Conservation (phyloP, 345 rosid genomes). For the Dovyalis caffra region DNA sequence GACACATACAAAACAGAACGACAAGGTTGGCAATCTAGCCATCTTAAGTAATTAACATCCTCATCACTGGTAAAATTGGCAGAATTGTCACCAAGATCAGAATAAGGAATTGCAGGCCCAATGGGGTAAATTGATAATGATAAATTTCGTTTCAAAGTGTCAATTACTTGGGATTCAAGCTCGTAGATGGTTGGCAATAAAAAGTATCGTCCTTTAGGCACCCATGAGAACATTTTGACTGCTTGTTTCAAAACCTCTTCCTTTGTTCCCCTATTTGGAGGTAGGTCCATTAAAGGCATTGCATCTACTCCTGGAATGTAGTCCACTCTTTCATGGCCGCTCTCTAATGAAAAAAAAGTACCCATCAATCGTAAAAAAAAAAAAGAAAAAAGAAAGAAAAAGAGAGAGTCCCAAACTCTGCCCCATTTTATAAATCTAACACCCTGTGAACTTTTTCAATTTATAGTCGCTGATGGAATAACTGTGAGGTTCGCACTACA, state of each 20-base stretch:
- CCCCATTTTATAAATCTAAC: no score
- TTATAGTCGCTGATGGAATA: no score
- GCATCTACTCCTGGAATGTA: slow-evolving; percentile 4
- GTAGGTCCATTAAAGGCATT: neutral
- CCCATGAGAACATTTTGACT: neutral
- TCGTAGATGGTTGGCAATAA: slow-evolving; percentile 6
- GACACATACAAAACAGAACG: slow-evolving; percentile 13
- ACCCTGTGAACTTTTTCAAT: no score
- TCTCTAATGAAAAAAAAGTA: neutral
- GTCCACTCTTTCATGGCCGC: slow-evolving; percentile 1
- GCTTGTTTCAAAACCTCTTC: neutral
- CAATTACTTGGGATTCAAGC: slow-evolving; percentile 6
- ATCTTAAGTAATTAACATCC: neutral
- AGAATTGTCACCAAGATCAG: neutral
- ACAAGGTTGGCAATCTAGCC: slow-evolving; percentile 13
- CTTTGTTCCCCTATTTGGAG: neutral
- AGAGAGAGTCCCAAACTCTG: no score
- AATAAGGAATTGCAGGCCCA: slow-evolving; percentile 15
- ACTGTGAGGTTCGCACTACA: no score
- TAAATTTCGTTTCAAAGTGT: neutral
- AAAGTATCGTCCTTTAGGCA: slow-evolving; percentile 10
- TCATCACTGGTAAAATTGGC: neutral
- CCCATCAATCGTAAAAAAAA: no score
- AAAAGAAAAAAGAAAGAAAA: no score
- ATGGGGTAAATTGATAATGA: slow-evolving; percentile 6